Percentiles rank a stretch among this genome's conserved stretches.
Evolutionary conservation across 1,284 basidiomycete species (phyloP).

Genomic region (Cutaneotrichosporon cavernicola): DNA sequence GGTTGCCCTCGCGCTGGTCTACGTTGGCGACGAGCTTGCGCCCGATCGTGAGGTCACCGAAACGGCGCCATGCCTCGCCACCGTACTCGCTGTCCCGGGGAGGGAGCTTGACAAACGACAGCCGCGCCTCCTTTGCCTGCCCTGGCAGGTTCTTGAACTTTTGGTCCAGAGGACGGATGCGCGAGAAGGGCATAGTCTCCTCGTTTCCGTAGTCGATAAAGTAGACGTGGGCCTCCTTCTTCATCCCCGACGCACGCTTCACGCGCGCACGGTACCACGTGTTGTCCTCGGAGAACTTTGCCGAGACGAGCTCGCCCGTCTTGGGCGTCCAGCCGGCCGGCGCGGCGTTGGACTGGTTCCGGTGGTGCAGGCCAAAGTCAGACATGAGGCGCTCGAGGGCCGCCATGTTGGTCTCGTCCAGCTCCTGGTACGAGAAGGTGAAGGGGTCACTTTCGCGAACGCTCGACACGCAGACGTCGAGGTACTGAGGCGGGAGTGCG

Average conservation of each 20-base stretch:
- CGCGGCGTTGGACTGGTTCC: conserved; percentile 59
- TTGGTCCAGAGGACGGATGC: conserved; percentile 74
- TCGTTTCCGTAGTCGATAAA: conserved; percentile 70
- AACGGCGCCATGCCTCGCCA: conserved; percentile 76
- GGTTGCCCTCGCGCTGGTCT: conserved; percentile 73
- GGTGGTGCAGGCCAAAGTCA: conserved; percentile 84
- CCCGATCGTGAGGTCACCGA: conserved; percentile 78
- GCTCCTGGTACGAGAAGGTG: conserved; percentile 85
- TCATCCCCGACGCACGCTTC: conserved; percentile 72
- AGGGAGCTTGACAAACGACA: conserved; percentile 73
- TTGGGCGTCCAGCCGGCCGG: conserved; percentile 70
- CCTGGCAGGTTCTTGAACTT: conserved; percentile 81
- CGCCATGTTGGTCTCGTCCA: conserved; percentile 78
- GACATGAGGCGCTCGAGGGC: conserved; percentile 89
- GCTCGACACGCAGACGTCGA: conserved; percentile 89
- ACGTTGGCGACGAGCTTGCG: conserved; percentile 86
- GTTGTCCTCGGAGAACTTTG: conserved; percentile 64
- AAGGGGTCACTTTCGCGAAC: conserved; percentile 75
- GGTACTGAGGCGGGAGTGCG: conserved; percentile 74
- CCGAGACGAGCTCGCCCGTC: conserved; percentile 84
- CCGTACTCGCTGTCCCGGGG: conserved; percentile 78
- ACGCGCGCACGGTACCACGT: conserved; percentile 93
- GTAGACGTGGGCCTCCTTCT: conserved; percentile 60
- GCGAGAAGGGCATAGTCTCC: conserved; percentile 69
- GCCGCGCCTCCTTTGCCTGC: conserved; percentile 56